A percentile compares a stretch with the other conserved stretches of the same genome.
Conservation (phyloP, 2,329 filamentous ascomycete species). For the Thermoascus crustaceus region DNA sequence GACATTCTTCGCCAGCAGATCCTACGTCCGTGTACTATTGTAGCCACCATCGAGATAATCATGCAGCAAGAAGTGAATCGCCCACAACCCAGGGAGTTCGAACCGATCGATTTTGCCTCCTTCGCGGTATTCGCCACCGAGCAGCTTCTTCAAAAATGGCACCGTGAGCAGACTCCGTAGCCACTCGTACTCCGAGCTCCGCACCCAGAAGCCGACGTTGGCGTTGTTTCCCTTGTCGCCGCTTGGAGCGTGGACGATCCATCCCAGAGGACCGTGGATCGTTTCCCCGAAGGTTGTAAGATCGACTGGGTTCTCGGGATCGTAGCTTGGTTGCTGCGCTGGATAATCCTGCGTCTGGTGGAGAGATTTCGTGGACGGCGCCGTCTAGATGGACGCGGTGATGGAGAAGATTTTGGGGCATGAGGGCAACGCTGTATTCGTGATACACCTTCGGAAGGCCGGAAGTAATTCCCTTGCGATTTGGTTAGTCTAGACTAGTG, state of each 20-base stretch:
- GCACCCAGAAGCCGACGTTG: constrained; percentile 42
- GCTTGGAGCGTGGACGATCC: constrained; percentile 29
- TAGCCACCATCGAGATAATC: background rate
- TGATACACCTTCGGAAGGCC: constrained; percentile 11
- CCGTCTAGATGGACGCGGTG: constrained; percentile 17
- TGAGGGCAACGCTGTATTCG: constrained; percentile 21
- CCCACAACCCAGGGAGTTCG: constrained; percentile 4
- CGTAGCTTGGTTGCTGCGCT: constrained; percentile 10
- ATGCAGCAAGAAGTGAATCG: background rate
- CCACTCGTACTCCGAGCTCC: constrained; percentile 38
- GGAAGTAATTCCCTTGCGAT: constrained; percentile 5
- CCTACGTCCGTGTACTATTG: background rate
- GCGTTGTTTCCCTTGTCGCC: constrained; percentile 40
- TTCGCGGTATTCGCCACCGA: constrained; percentile 7
- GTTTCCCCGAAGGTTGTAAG: constrained; percentile 17
- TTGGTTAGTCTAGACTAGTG: background rate
- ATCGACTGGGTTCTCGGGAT: constrained; percentile 10
- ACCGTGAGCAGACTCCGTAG: constrained; percentile 18
- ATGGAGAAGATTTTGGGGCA: constrained; percentile 18
- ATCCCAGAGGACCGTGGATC: constrained; percentile 21
- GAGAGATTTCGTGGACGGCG: constrained; percentile 14
- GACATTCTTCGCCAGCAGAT: background rate
- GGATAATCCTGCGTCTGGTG: constrained; percentile 15
- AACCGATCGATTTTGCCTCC: constrained; percentile 8
- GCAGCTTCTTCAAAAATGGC: constrained; percentile 6